These are phyloP conservation scores for Teratosphaeria destructans DNA, from an alignment of 2,329 filamentous ascomycete genomes.

Conservation along the genomic window DNA sequence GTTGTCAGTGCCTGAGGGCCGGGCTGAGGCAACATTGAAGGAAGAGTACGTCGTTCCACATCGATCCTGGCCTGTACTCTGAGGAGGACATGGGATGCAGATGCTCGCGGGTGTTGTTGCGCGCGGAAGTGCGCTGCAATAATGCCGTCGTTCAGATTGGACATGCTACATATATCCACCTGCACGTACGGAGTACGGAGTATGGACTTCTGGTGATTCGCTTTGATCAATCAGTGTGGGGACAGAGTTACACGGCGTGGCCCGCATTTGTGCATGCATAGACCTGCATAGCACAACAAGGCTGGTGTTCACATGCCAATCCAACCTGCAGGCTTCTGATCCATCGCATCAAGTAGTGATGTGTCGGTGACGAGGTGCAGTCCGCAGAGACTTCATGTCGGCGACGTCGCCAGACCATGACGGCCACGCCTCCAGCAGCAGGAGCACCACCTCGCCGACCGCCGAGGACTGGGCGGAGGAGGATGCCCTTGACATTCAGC, in stretches of 20 bases:
- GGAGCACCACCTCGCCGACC: slow-evolving; percentile 22
- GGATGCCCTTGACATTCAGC: slow-evolving; percentile 31
- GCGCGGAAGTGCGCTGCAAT: too few relatives aligned
- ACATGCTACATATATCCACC: too few relatives aligned
- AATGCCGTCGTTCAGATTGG: too few relatives aligned
- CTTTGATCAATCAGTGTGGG: too few relatives aligned
- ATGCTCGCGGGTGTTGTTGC: too few relatives aligned
- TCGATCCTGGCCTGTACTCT: too few relatives aligned
- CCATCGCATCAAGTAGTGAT: not conserved
- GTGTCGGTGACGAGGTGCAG: not conserved
- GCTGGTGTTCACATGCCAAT: not conserved
- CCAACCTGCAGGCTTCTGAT: not conserved
- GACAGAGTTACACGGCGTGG: not conserved
- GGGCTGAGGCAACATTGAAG: too few relatives aligned
- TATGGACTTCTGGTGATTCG: too few relatives aligned
- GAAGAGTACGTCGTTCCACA: too few relatives aligned
- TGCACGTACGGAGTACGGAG: too few relatives aligned
- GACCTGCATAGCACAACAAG: not conserved
- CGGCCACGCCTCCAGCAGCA: slow-evolving; percentile 33
- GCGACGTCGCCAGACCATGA: slow-evolving; percentile 22
- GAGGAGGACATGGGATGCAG: too few relatives aligned
- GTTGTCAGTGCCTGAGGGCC: too few relatives aligned
- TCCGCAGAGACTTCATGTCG: slow-evolving; percentile 22
- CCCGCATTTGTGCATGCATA: not conserved
- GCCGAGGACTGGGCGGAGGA: slow-evolving; percentile 17